Conservation (phyloP, 2,329 filamentous ascomycete genomes). For the Chaetomium sp. region DNA sequence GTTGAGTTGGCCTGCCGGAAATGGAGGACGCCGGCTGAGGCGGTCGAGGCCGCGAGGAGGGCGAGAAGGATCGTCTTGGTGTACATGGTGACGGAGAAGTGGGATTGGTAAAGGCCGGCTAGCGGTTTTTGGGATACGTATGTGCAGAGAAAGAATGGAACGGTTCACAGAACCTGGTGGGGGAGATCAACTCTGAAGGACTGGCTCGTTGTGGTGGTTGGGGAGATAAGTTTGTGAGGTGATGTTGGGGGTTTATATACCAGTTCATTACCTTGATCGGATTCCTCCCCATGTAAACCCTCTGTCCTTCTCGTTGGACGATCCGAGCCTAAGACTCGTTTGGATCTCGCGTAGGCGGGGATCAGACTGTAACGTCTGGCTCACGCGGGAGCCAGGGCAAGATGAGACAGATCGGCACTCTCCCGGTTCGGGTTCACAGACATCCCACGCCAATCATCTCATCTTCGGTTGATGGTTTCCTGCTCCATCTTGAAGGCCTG, state of each 20-base stretch:
- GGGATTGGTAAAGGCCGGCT: conserved; percentile 32
- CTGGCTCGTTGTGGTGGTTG: conserved; percentile 13
- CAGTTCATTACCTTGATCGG: background rate
- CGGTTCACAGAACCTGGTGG: conserved; percentile 36
- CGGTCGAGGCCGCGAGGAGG: conserved; percentile 34
- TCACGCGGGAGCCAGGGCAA: conserved; percentile 18
- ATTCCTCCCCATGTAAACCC: background rate
- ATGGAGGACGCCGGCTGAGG: conserved; percentile 30
- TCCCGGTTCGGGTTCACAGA: conserved; percentile 12
- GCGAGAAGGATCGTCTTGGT: conserved; percentile 34
- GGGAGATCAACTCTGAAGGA: conserved; percentile 34
- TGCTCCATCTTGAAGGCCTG: background rate
- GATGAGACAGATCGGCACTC: conserved; percentile 27
- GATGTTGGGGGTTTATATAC: conserved; percentile 8
- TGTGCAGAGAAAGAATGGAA: conserved; percentile 30
- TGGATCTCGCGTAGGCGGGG: conserved; percentile 31
- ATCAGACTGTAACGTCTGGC: conserved; percentile 29
- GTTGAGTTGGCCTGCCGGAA: conserved; percentile 29
- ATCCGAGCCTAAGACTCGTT: conserved; percentile 4
- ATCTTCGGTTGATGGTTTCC: background rate
- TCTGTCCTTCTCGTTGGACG: background rate
- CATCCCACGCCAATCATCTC: background rate
- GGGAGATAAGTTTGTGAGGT: background rate
- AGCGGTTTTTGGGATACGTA: conserved; percentile 25
- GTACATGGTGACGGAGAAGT: conserved; percentile 32